Conservation (phyloP, 352 stramenopile species). For the Phytopythium boreale region DNA sequence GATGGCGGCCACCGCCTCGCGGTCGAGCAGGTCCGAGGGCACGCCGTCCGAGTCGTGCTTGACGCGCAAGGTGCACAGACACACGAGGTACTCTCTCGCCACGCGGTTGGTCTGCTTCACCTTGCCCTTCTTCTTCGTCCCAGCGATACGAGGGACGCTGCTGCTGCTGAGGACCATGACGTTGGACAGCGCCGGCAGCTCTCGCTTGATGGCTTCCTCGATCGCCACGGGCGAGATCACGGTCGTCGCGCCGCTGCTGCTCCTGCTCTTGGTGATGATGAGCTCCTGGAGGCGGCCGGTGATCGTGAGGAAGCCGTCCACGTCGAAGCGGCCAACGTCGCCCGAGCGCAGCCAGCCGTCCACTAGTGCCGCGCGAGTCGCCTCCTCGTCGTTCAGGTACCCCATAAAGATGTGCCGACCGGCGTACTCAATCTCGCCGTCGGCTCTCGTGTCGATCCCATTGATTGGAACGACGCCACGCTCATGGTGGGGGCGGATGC, state of each 20-base stretch:
- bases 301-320: constrained; percentile 88
- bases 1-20: constrained; percentile 55
- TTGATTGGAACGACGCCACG: neutral
- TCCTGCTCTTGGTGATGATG: constrained; percentile 91
- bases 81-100: constrained; percentile 81
- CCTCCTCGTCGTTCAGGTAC: constrained; percentile 58
- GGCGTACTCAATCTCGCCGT: constrained; percentile 62
- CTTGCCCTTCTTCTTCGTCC: neutral
- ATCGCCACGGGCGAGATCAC: constrained; percentile 82
- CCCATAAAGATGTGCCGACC: constrained; percentile 75
- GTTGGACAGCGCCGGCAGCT: constrained; percentile 78
- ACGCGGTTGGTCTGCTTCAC: neutral
- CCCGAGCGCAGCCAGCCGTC: constrained; percentile 91
- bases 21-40: constrained; percentile 71
- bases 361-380: constrained; percentile 48
- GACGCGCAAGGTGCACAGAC: constrained; percentile 81
- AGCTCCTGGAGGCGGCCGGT: constrained; percentile 94
- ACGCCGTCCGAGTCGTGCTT: constrained; percentile 53
- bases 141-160: neutral
- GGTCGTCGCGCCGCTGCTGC: constrained; percentile 52
- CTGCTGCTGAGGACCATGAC: constrained; percentile 58
- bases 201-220: constrained; percentile 84
- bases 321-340: constrained; percentile 84
- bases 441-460: constrained; percentile 11
- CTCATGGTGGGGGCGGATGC: constrained; percentile 30